Evolutionary conservation across 2,329 filamentous ascomycete genomes (phyloP), one percentile per base, ranked within the genome.

Genomic region (Cercospora janseana): DNA sequence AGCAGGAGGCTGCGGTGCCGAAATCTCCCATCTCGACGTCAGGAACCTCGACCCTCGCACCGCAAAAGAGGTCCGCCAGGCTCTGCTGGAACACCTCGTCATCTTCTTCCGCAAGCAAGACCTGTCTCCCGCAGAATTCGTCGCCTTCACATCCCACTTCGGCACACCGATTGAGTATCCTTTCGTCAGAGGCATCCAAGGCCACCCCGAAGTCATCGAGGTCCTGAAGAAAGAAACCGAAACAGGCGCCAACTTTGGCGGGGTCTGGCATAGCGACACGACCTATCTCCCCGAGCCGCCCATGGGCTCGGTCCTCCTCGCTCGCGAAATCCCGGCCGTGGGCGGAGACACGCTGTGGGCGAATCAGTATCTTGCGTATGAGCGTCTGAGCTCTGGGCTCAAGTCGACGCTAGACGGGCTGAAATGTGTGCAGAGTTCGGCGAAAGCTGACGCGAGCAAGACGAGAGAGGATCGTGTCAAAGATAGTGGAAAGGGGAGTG

Each of bases 331-430:
- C 4, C 60, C 60, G 2, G 47, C 57, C 2, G 52, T 51, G 1
- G 90, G 90, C 26, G 90, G 90, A 37, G 89, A 95, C 66, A 95
- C 90, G 0, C 71, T 94, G 2, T 95, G 95, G 62, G 81, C 78
- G 28, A 85, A 93, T 65, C 81, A 85, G 57, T 88, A 77, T 0
- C 84, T 87, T 67, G 90, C 90, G 0, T 95, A 95, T 66, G 81
- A 82, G 54, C 79, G 89, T 6, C 77, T 95, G 2, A 90, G 85
- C 44, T 87, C 93, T 57, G 88, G 88, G 0, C 72, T 95, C 41
- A 79, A 82, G 63, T 88, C 87, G 0, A 81, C 86, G 0, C 88
- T 95, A 67, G 92, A 87, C 1, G 29, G 16, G 1, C 38, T 61
- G n/a, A 47, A 34, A 9, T 88, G 85, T 35, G 72, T 63, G 46